Evolutionary conservation across 805 yeast genomes (phyloP).

Genomic region (Candida golubevii): DNA sequence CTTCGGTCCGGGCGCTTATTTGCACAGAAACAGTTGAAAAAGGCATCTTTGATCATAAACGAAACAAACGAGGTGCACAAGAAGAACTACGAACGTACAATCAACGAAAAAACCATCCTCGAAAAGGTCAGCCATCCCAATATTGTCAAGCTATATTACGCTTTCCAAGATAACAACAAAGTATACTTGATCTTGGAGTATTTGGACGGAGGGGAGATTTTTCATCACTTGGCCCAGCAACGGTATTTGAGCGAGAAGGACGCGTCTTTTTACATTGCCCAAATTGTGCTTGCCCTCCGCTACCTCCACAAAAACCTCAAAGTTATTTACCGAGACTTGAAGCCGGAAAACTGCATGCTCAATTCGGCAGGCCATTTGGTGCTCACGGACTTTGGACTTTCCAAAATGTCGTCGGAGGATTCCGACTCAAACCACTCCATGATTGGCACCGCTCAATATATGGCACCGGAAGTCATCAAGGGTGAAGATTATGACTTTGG

Average conservation of each 20-base stretch:
- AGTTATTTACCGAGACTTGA: slow-evolving; percentile 41
- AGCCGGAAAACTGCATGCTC: slow-evolving; percentile 45
- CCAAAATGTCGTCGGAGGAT: slow-evolving; percentile 30
- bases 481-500: slow-evolving; percentile 74
- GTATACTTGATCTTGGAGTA: slow-evolving; percentile 74
- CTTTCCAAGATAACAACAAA: slow-evolving; percentile 75
- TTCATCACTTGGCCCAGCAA: slow-evolving; percentile 51
- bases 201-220: slow-evolving; percentile 86
- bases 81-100: slow-evolving; percentile 60
- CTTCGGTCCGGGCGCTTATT: slow-evolving; percentile 55
- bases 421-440: slow-evolving; percentile 45
- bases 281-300: slow-evolving; percentile 17
- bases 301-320: slow-evolving; percentile 24
- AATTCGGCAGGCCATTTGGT: slow-evolving; percentile 38
- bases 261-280: slow-evolving; percentile 18
- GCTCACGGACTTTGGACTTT: slow-evolving; percentile 42
- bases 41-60: slow-evolving; percentile 70
- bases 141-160: slow-evolving; percentile 76
- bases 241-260: slow-evolving; percentile 17
- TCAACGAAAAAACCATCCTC: slow-evolving; percentile 73
- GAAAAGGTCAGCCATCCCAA: slow-evolving; percentile 67
- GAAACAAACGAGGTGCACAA: slow-evolving; percentile 19
- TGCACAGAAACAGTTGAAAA: slow-evolving; percentile 83
- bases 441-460: slow-evolving; percentile 77
- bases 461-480: slow-evolving; percentile 85